phyloP scores from a whole-genome alignment of 306 rosid species.

The Oemleria cerasiformis region DNA sequence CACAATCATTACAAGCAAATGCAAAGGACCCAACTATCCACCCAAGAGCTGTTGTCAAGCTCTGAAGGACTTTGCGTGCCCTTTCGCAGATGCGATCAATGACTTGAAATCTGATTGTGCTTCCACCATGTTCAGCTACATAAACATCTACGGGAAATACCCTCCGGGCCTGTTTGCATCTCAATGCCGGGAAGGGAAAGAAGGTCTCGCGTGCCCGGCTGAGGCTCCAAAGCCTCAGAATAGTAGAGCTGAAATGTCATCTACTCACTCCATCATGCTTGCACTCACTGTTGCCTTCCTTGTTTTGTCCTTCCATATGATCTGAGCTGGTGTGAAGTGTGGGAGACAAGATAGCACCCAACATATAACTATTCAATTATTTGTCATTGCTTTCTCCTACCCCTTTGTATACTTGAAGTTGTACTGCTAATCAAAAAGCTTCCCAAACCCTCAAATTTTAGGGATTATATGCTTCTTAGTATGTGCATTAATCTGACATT shows the following conservation, averaged over 20 bases:
- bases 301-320: constrained; percentile 26
- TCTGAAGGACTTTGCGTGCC: constrained; percentile 81
- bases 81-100: constrained; percentile 34
- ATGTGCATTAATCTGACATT: no score
- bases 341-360: not conserved
- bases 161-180: constrained; percentile 86
- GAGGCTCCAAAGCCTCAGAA: not conserved
- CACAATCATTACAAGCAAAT: constrained; percentile 76
- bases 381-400: not conserved
- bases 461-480: not conserved
- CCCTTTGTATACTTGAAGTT: constrained; percentile 5
- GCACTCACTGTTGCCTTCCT: constrained; percentile 24
- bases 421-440: not conserved
- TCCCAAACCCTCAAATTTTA: not conserved
- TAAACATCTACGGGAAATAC: constrained; percentile 75
- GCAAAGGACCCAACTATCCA: constrained; percentile 88
- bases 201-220: constrained; percentile 59
- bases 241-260: constrained; percentile 6
- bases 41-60: constrained; percentile 63
- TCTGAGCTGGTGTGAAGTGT: constrained; percentile 23
- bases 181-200: constrained; percentile 56
- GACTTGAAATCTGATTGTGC: constrained; percentile 58
- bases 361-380: constrained; percentile 14
- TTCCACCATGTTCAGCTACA: constrained; percentile 83
- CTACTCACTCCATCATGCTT: constrained; percentile 26